These are phyloP conservation scores for Strobilomyces echinocephalus DNA, from an alignment of 768 basidiomycete genomes.

Conservation along the genomic window DNA sequence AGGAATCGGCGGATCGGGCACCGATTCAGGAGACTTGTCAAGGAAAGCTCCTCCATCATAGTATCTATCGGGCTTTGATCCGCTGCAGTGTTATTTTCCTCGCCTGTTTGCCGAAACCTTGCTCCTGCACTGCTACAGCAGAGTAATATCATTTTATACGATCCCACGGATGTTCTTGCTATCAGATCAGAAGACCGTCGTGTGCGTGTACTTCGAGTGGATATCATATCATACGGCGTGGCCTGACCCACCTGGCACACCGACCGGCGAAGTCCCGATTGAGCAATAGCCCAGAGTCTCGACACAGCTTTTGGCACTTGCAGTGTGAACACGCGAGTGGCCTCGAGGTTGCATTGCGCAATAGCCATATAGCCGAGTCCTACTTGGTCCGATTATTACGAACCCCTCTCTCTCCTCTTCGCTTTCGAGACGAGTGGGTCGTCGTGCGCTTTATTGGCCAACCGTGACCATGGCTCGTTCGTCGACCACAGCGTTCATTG, in stretches of 20 bases:
- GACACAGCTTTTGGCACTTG: conserved; percentile 13
- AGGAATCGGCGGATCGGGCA: conserved; percentile 40
- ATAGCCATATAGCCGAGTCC: conserved; percentile 14
- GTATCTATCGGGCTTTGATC: conserved; percentile 21
- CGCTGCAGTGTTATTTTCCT: not conserved
- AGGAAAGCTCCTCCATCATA: conserved; percentile 23
- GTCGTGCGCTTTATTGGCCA: not conserved
- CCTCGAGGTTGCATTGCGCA: conserved; percentile 25
- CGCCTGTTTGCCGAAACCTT: not conserved
- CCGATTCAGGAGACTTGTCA: conserved; percentile 45
- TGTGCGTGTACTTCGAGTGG: not conserved
- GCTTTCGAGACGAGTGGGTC: conserved; percentile 4
- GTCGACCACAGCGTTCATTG: conserved; percentile 16
- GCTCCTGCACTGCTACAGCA: not conserved
- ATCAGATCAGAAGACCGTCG: not conserved
- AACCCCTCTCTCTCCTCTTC: not conserved
- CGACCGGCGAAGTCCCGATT: not conserved
- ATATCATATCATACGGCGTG: not conserved
- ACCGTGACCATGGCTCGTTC: conserved; percentile 21
- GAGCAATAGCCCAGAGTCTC: not conserved
- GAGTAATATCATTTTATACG: conserved; percentile 1
- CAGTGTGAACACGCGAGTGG: conserved; percentile 21
- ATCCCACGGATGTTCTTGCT: not conserved
- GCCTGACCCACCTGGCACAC: not conserved
- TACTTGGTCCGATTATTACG: conserved; percentile 9